Percentiles rank a stretch among this genome's conserved stretches.
Conservation (phyloP, 768 basidiomycete genomes). For the Pluteus cervinus region DNA sequence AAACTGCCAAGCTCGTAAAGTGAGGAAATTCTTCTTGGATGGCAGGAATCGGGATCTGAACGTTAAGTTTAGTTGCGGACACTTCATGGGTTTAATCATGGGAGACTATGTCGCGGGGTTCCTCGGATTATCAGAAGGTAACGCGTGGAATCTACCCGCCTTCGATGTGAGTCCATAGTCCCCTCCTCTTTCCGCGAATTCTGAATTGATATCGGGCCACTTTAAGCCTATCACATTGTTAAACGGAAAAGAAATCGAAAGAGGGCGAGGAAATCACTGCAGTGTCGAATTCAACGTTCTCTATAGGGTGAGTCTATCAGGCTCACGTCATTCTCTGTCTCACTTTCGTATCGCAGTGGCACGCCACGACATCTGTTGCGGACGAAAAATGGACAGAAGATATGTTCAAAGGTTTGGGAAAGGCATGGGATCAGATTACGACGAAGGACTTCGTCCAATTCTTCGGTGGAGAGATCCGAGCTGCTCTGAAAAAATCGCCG, state of each 20-base stretch:
- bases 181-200: too few relatives aligned
- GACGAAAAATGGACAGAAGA: constrained; percentile 50
- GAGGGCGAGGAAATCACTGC: constrained; percentile 60
- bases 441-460: too few relatives aligned
- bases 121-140: constrained; percentile 48
- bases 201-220: too few relatives aligned
- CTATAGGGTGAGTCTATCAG: constrained; percentile 27
- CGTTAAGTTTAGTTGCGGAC: constrained; percentile 32
- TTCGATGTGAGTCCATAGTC: too few relatives aligned
- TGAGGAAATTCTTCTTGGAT: constrained; percentile 12
- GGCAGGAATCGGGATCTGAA: not conserved
- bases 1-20: constrained; percentile 50
- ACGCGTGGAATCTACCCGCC: constrained; percentile 44
- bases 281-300: constrained; percentile 65
- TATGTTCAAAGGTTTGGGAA: constrained; percentile 38
- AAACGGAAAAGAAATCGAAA: constrained; percentile 46
- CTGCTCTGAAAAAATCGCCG: too few relatives aligned
- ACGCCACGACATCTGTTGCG: constrained; percentile 40
- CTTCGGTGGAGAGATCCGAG: too few relatives aligned
- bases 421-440: too few relatives aligned
- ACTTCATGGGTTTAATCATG: constrained; percentile 49
- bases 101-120: constrained; percentile 58
- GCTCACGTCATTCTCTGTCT: not conserved
- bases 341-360: constrained; percentile 44
- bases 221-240: constrained; percentile 42